Base-by-base conservation (phyloP, 2,329 filamentous ascomycete genomes). In the Tolypocladium endophyticum region DNA sequence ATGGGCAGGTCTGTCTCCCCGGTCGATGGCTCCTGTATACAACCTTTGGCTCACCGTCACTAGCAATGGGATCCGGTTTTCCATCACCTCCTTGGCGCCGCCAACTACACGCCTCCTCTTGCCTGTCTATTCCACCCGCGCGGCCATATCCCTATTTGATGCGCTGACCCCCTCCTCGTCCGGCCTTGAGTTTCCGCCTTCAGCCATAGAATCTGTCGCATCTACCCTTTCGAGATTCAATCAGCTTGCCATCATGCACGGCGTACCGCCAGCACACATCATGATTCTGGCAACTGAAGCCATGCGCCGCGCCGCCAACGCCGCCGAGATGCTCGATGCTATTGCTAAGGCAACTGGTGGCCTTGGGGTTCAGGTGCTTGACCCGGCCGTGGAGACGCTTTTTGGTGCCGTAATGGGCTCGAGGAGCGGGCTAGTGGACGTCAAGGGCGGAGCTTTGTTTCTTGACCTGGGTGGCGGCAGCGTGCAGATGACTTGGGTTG, bases 61-160 rank as follows among this genome's bases (percentile, higher is more conserved):
- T 65, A 90, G 91, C 78, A 97, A 96, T 77, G 92, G 92, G 67
- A 93, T 96, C 67, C 90, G 92, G 59, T 96, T 96, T 78, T 93
- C 90, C 53, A 90, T 96, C 68, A 90, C 91, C 11, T 86, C 91
- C 64, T 80, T 95, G n/a, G 82, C 86, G 4, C 86, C 88, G 28
- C 83, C 85, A 4, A 83, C 79, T 45, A 81, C 88, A 30, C 87
- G 92, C 30, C 84, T 92, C 30, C 80, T 96, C 50, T 86, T 82
- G 23, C 92, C 88, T 33, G 68, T 96, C 59, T 95, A 90, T 73
- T 85, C 88, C 66, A 85, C 91, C 66, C 87, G 92, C 7, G 87
- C 86, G 12, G 83, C 81, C 28, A 94, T 97, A 60, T 96, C 92
- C 2, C 81, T 97, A 14, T 96, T 94, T 74, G 91, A 96, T 69